Percentiles rank a stretch among this genome's conserved stretches.
Evolutionary conservation across 768 basidiomycete genomes (phyloP).

Genomic region (Pleurotus cornucopiae): DNA sequence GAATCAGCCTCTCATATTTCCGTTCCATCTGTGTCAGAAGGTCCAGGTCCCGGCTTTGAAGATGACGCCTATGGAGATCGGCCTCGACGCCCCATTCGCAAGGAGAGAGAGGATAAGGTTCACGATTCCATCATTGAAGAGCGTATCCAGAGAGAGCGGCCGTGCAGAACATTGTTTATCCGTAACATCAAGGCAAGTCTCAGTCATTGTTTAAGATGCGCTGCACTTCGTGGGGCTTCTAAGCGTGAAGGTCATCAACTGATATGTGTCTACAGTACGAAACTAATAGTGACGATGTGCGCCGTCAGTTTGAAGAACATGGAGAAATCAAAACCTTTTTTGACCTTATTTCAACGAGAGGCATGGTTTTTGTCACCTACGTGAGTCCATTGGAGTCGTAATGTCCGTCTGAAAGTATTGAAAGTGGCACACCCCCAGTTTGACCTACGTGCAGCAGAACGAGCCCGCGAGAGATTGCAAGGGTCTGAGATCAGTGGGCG

Average conservation of each 20-base stretch:
- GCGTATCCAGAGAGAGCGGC: constrained; percentile 88
- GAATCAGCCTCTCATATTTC: constrained; percentile 45
- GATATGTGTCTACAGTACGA: constrained; percentile 59
- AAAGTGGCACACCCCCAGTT: constrained; percentile 44
- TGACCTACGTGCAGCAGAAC: constrained; percentile 89
- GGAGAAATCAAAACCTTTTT: constrained; percentile 98
- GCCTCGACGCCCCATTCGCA: constrained; percentile 50
- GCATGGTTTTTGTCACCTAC: constrained; percentile 99
- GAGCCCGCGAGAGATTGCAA: constrained; percentile 87
- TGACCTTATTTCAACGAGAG: constrained; percentile 88
- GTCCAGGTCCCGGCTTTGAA: constrained; percentile 50
- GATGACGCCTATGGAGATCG: constrained; percentile 38
- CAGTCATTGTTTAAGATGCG: constrained; percentile 10
- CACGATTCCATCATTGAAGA: constrained; percentile 93
- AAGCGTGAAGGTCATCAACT: constrained; percentile 1
- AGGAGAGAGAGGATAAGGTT: constrained; percentile 84
- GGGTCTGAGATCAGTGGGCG: constrained; percentile 84
- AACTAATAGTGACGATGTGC: constrained; percentile 82
- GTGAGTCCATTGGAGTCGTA: constrained; percentile 49
- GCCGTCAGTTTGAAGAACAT: constrained; percentile 83
- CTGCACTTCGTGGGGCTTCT: constrained; percentile 2
- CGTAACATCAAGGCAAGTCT: constrained; percentile 94
- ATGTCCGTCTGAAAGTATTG: background rate
- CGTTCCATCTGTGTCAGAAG: constrained; percentile 60
- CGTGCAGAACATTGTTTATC: constrained; percentile 94